Evolutionary conservation across 345 rosid genomes (phyloP).

Genomic region (Citrus sinensis): DVS_A1.0 CM039164.1:19937501-19938000

Average conservation of each 20-base stretch:
- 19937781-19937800: constrained; percentile 25
- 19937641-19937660: constrained; percentile 85
- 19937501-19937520: constrained; percentile 81
- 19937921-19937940: too few species aligned
- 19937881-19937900: not conserved
- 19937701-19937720: constrained; percentile 68
- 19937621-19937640: constrained; percentile 80
- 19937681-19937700: constrained; percentile 43
- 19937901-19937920: not conserved
- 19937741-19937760: constrained; percentile 24
- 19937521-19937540: constrained; percentile 87
- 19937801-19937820: constrained; percentile 26
- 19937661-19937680: constrained; percentile 63
- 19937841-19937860: constrained; percentile 20
- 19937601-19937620: constrained; percentile 84
- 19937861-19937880: not conserved
- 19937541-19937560: constrained; percentile 77
- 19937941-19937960: not conserved
- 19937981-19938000: not conserved
- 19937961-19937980: not conserved
- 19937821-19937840: constrained; percentile 45
- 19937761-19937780: constrained; percentile 21
- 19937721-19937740: constrained; percentile 17
- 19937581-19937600: constrained; percentile 91
- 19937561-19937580: constrained; percentile 97